These are phyloP conservation scores for Rhodomyrtus tomentosa DNA, from an alignment of 345 rosid genomes.

Conservation along the genomic window DNA sequence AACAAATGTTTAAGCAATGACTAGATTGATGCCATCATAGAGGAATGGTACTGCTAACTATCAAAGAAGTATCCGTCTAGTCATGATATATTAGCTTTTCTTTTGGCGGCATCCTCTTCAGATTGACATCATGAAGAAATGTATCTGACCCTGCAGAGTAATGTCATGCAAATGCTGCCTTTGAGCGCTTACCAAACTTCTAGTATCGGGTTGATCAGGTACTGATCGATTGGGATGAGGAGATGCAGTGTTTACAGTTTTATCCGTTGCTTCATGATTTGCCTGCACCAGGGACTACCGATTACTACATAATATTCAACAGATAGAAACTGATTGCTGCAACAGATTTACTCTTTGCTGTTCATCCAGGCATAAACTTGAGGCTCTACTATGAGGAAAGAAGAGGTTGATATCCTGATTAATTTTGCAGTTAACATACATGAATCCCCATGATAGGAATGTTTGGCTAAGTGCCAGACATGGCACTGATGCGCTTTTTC, in stretches of 20 bases:
- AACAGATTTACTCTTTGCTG: not conserved
- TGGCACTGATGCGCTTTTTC: not conserved
- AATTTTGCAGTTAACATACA: too few species aligned
- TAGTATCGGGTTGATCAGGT: not conserved
- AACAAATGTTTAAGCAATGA: not conserved
- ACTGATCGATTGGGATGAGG: not conserved
- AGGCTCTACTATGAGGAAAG: not conserved
- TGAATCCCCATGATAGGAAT: too few species aligned
- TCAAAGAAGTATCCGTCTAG: not conserved
- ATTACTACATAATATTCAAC: not conserved
- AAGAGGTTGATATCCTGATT: too few species aligned
- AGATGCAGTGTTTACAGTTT: not conserved
- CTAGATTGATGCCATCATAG: not conserved
- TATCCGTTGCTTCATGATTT: not conserved
- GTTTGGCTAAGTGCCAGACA: not conserved
- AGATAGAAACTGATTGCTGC: not conserved
- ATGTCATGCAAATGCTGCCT: not conserved
- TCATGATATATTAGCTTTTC: not conserved
- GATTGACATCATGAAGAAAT: not conserved
- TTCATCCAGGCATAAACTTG: not conserved
- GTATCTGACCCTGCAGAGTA: not conserved
- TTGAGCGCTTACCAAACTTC: not conserved
- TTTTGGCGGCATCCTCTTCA: not conserved
- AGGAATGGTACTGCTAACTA: not conserved
- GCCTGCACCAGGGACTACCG: slow-evolving; percentile 9